A percentile compares a stretch with the other conserved stretches of the same genome.
Conservation (phyloP, 495 filamentous ascomycete species). For the Aspergillus baeticus region DNA sequence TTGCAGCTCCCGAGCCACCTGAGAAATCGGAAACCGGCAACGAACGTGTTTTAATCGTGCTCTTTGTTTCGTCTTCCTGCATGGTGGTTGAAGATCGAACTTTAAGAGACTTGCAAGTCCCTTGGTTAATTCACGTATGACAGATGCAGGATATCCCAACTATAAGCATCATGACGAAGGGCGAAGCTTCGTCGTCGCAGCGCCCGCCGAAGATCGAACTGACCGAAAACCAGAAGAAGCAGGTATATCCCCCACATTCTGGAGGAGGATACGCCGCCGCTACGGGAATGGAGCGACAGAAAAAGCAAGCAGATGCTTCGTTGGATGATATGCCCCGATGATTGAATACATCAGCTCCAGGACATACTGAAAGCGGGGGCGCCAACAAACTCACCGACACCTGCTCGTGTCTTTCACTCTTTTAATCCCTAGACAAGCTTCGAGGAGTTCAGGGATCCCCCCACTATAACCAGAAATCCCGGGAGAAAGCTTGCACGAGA, state of each 20-base stretch:
- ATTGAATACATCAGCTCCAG: background rate
- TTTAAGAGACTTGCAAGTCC: background rate
- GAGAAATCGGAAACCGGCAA: background rate
- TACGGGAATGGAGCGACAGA: background rate
- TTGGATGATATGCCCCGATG: background rate
- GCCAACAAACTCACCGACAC: constrained; percentile 5
- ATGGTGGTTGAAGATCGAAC: background rate
- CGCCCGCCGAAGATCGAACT: constrained; percentile 3
- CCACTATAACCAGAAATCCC: constrained; percentile 13
- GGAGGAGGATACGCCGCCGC: background rate
- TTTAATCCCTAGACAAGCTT: constrained; percentile 26
- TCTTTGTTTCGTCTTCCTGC: background rate
- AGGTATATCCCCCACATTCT: constrained; percentile 2
- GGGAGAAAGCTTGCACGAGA: background rate
- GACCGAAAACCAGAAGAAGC: background rate
- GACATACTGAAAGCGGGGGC: constrained; percentile 6
- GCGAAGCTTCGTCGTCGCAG: constrained; percentile 2
- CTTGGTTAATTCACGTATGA: background rate
- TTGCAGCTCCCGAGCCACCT: background rate
- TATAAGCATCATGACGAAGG: background rate
- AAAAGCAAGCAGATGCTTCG: constrained; percentile 2
- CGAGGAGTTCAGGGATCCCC: constrained; percentile 23
- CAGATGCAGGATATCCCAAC: background rate
- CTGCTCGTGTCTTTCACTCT: background rate
- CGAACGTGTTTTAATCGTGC: background rate